Base-by-base conservation (phyloP, 129 eudicot species). In the Arctium lappa region DNA sequence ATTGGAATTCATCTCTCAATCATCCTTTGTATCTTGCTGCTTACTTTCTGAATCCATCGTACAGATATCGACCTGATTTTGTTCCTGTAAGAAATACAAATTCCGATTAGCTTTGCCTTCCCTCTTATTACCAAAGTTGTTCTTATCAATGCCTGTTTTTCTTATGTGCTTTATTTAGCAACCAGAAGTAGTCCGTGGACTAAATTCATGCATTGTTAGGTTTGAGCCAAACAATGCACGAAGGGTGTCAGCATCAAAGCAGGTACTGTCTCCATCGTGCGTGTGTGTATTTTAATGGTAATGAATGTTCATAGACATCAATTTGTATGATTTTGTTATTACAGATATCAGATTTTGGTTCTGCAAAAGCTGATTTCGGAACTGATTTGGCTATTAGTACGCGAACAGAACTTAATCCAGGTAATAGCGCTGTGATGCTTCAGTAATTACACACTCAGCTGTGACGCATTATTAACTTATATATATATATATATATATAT, bases 301-400 rank as follows among this genome's bases (percentile, higher is more conserved):
- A 60, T 60, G 66, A 60, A 60, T 2, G 66, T 60, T 69, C 40
- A 18, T 69, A 39, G 40, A 77, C 31, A 33, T 36, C 62, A 46
- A 8, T 70, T 36, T 13, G 37, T 77, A 13, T 79, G 22, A 34
- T 66, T 84, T 75, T 85, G 71, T 74, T 53, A 27, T 77, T 79
- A 71, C 92, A 94, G 98, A 92, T 92, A 40, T 88, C 98, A 37
- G 98, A 94, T 83, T 94, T 92, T 85, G 87, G 95, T 31, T 92
- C 97, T 78, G 98, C 98, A 56, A 94, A 94, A 88, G 98, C 98
- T 84, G 98, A 94, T 91, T 94, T 94, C 80, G 98, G 97, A 70
- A 94, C 98, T 81, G 98, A 94, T 85, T 85, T 94, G 93, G 97
- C 98, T 73, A 88, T 94, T 81, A 91, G 93, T 79, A 94, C 98